phyloP scores from a whole-genome alignment of 2,329 filamentous ascomycete species.

The Stagonosporopsis tanaceti region DNA sequence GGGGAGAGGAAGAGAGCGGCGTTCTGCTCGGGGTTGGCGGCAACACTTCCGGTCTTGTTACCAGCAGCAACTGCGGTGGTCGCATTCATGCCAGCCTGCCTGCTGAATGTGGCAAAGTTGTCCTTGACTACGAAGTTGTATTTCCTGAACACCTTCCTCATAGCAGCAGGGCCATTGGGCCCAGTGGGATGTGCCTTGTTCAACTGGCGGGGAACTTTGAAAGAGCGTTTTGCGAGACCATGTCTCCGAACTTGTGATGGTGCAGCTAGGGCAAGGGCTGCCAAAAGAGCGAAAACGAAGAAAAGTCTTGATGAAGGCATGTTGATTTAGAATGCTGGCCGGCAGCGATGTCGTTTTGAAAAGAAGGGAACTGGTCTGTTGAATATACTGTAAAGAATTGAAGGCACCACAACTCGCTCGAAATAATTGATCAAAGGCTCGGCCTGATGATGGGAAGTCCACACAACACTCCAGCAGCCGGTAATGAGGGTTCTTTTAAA shows the following conservation, averaged over 20 bases:
- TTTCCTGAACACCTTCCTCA: constrained; percentile 74
- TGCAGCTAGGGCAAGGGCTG: constrained; percentile 57
- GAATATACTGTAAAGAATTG: constrained; percentile 29
- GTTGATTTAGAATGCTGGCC: constrained; percentile 47
- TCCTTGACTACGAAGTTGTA: constrained; percentile 58
- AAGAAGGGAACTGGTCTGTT: constrained; percentile 33
- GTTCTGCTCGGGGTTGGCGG: constrained; percentile 69
- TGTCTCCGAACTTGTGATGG: constrained; percentile 46
- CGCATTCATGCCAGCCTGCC: constrained; percentile 53
- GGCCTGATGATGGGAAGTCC: constrained; percentile 39
- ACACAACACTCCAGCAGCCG: constrained; percentile 36
- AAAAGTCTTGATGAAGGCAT: constrained; percentile 50
- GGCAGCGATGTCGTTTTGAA: constrained; percentile 40
- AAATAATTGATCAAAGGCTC: constrained; percentile 39
- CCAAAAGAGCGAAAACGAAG: constrained; percentile 59
- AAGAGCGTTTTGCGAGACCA: constrained; percentile 62
- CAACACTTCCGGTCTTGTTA: constrained; percentile 64
- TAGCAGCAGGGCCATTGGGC: constrained; percentile 65
- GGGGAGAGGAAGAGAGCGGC: constrained; percentile 76
- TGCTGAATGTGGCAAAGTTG: constrained; percentile 29
- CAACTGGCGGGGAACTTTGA: constrained; percentile 66
- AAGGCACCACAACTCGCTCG: constrained; percentile 27
- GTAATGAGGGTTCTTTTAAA: constrained; percentile 40
- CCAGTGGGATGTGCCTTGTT: constrained; percentile 62
- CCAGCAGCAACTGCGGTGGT: constrained; percentile 33